Evolutionary conservation across 1,284 basidiomycete species (phyloP).

Genomic region (Xerocomus nothofagi): DNA sequence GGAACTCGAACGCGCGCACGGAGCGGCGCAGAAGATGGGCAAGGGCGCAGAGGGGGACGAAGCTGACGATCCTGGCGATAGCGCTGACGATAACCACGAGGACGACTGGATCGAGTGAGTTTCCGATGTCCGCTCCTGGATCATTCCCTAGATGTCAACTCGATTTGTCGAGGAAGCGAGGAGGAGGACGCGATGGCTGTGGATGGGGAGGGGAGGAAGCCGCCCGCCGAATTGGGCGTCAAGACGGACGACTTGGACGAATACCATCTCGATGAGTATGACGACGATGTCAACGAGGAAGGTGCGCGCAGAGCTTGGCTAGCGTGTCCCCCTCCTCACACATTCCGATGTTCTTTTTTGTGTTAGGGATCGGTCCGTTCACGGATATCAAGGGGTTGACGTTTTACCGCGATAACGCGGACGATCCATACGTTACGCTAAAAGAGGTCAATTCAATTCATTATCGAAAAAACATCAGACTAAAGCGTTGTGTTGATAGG

Average conservation of each 20-base stretch:
- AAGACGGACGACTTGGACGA: slow-evolving; percentile 81
- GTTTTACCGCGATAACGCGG: slow-evolving; percentile 88
- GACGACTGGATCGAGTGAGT: slow-evolving; percentile 87
- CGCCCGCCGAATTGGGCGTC: slow-evolving; percentile 33
- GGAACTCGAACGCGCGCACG: slow-evolving; percentile 81
- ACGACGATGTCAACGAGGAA: slow-evolving; percentile 72
- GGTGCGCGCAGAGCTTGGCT: slow-evolving; percentile 25
- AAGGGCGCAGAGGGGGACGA: slow-evolving; percentile 59
- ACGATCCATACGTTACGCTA: slow-evolving; percentile 97
- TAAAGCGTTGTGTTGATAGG: slow-evolving; percentile 4
- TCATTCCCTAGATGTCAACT: slow-evolving; percentile 26
- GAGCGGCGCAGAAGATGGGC: slow-evolving; percentile 74
- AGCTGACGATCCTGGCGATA: slow-evolving; percentile 57
- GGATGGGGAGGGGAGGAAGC: slow-evolving; percentile 49
- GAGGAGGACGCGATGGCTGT: slow-evolving; percentile 66
- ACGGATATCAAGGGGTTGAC: slow-evolving; percentile 95
- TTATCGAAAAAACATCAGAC: not conserved
- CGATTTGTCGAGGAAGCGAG: slow-evolving; percentile 44
- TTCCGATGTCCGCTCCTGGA: slow-evolving; percentile 11
- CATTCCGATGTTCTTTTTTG: not conserved
- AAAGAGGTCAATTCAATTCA: slow-evolving; percentile 68
- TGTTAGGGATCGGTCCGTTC: slow-evolving; percentile 80
- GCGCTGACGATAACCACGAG: slow-evolving; percentile 44
- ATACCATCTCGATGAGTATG: slow-evolving; percentile 94
- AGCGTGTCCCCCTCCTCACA: not conserved